Evolutionary conservation across 2,329 filamentous ascomycete species (phyloP).

Genomic region (Pseudonectria foliicola): DNA sequence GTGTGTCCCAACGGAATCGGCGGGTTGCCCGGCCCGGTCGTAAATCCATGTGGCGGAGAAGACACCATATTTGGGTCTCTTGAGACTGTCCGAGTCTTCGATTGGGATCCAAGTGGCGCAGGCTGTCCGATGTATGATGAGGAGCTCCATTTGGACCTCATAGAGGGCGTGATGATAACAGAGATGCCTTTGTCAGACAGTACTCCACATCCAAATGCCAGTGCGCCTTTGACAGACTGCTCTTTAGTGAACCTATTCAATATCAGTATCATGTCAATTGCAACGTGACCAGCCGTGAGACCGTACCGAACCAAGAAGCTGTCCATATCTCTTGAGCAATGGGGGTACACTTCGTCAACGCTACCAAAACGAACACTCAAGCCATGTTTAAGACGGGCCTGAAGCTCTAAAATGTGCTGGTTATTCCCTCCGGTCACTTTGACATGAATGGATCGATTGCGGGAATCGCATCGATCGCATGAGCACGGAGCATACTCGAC

Average conservation of each 20-base stretch:
- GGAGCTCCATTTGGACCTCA: conserved; percentile 26
- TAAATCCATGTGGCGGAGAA: not conserved
- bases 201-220: conserved; percentile 14
- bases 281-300: too few relatives aligned
- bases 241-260: conserved; percentile 20
- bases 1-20: conserved; percentile 1
- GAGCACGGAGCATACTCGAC: conserved; percentile 23
- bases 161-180: conserved; percentile 19
- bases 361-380: conserved; percentile 21
- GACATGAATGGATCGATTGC: conserved; percentile 27
- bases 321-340: too few relatives aligned
- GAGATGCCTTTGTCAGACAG: conserved; percentile 21
- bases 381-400: conserved; percentile 23
- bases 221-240: conserved; percentile 19
- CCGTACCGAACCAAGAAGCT: conserved; percentile 26
- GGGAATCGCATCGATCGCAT: conserved; percentile 21
- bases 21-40: not conserved
- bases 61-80: too few relatives aligned
- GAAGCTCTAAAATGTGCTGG: conserved; percentile 13
- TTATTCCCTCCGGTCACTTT: conserved; percentile 6
- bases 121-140: not conserved
- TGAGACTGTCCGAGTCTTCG: not conserved
- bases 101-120: not conserved
- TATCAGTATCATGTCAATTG: conserved; percentile 2
- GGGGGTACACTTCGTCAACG: conserved; percentile 22